phyloP scores from a whole-genome alignment of 202 grass and related monocot genomes.

The Setaria viridis region DNA sequence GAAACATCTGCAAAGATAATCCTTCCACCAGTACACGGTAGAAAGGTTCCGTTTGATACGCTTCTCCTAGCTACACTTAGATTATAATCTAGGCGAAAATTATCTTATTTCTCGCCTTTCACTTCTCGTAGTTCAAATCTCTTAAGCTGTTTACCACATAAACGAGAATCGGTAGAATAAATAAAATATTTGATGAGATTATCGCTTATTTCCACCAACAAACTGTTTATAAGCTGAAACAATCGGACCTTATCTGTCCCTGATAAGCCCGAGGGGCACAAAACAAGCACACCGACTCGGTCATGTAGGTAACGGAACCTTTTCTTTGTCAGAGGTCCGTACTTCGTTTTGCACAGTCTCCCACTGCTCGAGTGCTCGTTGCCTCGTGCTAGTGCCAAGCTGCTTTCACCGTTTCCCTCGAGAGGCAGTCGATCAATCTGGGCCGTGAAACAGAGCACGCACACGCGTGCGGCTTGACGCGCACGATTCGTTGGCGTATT shows the following conservation, averaged over 20 bases:
- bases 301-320: not conserved
- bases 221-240: too few relatives aligned
- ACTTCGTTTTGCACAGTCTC: not conserved
- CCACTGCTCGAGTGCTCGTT: not conserved
- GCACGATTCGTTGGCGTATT: slow-evolving; percentile 35
- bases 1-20: not conserved
- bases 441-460: not conserved
- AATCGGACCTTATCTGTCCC: too few relatives aligned
- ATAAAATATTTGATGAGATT: too few relatives aligned
- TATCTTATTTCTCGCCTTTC: too few relatives aligned
- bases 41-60: not conserved
- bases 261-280: not conserved
- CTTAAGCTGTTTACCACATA: too few relatives aligned
- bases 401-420: not conserved
- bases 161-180: too few relatives aligned
- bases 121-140: too few relatives aligned
- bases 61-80: too few relatives aligned
- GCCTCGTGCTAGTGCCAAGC: not conserved
- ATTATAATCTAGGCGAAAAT: too few relatives aligned
- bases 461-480: not conserved
- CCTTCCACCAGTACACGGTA: not conserved
- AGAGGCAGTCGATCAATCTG: not conserved
- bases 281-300: not conserved
- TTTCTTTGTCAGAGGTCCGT: not conserved
- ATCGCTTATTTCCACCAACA: too few relatives aligned